phyloP scores from a whole-genome alignment of 2,329 filamentous ascomycete genomes.

The Emergomyces pasteurianus region DNA sequence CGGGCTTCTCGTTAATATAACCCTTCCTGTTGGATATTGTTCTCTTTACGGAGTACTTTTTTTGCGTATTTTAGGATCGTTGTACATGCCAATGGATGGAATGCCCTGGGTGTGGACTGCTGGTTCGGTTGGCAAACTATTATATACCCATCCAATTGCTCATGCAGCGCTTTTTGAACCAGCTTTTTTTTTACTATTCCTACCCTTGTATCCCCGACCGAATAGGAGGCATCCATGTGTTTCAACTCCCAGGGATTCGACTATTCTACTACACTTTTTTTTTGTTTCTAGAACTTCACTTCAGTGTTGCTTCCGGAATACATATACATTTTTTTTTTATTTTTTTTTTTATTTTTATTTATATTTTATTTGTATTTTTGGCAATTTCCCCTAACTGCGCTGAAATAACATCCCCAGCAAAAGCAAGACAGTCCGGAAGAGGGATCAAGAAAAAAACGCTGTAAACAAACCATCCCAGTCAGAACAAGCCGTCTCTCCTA shows the following conservation, averaged over 20 bases:
- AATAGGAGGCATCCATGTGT: conserved; percentile 1
- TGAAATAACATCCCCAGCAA: neutral
- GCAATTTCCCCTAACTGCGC: neutral
- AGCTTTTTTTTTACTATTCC: neutral
- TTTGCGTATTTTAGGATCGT: neutral
- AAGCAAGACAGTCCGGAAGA: neutral
- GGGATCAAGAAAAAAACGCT: neutral
- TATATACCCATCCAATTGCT: neutral
- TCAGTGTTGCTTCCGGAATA: too few species aligned
- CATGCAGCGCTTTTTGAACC: neutral
- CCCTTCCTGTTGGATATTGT: neutral
- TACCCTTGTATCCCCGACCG: neutral
- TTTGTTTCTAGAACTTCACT: neutral
- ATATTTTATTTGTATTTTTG: too few species aligned
- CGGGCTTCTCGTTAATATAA: neutral
- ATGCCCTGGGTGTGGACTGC: neutral
- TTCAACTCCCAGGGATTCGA: neutral
- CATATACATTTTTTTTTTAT: too few species aligned
- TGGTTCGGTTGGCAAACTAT: neutral
- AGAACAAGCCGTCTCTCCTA: neutral
- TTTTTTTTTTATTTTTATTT: too few species aligned
- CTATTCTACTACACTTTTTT: neutral
- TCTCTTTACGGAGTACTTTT: too few species aligned
- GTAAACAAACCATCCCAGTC: neutral
- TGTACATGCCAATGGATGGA: neutral